Base-by-base conservation (phyloP, 2,329 filamentous ascomycete species). In the Nakataea oryzae region DNA sequence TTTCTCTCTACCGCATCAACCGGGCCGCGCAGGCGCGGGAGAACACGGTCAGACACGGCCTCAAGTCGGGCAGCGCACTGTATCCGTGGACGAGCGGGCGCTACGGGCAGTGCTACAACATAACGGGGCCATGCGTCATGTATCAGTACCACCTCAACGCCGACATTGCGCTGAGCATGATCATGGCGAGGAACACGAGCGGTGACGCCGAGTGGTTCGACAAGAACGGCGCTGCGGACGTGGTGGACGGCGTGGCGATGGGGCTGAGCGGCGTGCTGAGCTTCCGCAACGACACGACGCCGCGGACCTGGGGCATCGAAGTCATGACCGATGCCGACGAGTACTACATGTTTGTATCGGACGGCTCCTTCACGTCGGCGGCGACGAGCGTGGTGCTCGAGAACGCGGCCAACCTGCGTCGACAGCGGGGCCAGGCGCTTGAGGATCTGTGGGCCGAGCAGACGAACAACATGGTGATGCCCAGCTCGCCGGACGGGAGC, bases 81-180 rank as follows among this genome's bases (percentile, higher is more conserved):
- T 90, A 82, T 67, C 81, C 86, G 1, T 90, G 87, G 87, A 89
- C 86, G 0, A 86, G 82, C 66, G 86, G 82, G 9, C 76, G 86
- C 2, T 85, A 78, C 67, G 87, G 86, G 3, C 89, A 89, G 67
- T 89, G 86, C 66, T 88, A 87, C 0, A 80, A 86, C 0, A 80
- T 76, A 3, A 81, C 81, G 3, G 81, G 81, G 0, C 78, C 81
- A 6, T 89, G 87, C 71, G 87, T 85, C 69, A 86, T 89, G 70
- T 89, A 89, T 67, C 79, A 90, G 68, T 90, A 89, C 66, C 86
- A 89, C 67, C 67, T 89, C 57, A 89, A 89, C 66, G 86, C 86
- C 4, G 87, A 89, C 64, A 88, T 89, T 66, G 86, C 82, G 0
- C 73, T 88, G 27, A 65, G 67, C 21, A 59, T 71, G 54, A 59